Conservation (phyloP, 345 rosid species). For the Anacardium occidentale region DNA sequence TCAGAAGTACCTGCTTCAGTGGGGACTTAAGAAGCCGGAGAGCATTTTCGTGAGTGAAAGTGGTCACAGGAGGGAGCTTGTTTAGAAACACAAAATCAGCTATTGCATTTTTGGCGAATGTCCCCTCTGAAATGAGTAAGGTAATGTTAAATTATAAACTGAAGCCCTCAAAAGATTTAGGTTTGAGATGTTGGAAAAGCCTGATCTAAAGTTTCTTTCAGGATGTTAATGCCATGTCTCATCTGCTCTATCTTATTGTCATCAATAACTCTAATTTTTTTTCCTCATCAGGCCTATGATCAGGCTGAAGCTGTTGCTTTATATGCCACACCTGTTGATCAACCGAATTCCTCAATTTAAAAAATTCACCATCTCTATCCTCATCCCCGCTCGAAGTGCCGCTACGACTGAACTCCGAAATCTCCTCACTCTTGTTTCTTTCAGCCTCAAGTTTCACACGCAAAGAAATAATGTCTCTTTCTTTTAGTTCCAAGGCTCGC, state of each 20-base stretch:
- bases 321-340: conserved; percentile 72
- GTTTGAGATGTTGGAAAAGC: conserved; percentile 37
- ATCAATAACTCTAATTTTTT: conserved; percentile 31
- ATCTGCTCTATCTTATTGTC: conserved; percentile 44
- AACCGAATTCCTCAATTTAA: conserved; percentile 61
- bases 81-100: not conserved
- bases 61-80: conserved; percentile 6
- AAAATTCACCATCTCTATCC: conserved; percentile 48
- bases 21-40: not conserved
- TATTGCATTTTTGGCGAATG: not conserved
- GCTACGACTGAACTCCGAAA: conserved; percentile 23
- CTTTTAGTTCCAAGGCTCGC: conserved; percentile 54
- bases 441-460: conserved; percentile 42
- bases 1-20: not conserved
- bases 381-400: conserved; percentile 28
- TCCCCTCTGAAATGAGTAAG: not conserved
- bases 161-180: not conserved
- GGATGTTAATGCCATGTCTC: conserved; percentile 57
- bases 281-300: conserved; percentile 31
- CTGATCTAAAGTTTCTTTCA: conserved; percentile 73
- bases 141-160: not conserved
- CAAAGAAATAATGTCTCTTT: conserved; percentile 54
- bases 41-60: not conserved
- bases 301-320: conserved; percentile 62
- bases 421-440: conserved; percentile 30